A percentile compares a stretch with the other conserved stretches of the same genome.
phyloP scores from a whole-genome alignment of 345 rosid genomes.

The Physaria fendleri region DNA sequence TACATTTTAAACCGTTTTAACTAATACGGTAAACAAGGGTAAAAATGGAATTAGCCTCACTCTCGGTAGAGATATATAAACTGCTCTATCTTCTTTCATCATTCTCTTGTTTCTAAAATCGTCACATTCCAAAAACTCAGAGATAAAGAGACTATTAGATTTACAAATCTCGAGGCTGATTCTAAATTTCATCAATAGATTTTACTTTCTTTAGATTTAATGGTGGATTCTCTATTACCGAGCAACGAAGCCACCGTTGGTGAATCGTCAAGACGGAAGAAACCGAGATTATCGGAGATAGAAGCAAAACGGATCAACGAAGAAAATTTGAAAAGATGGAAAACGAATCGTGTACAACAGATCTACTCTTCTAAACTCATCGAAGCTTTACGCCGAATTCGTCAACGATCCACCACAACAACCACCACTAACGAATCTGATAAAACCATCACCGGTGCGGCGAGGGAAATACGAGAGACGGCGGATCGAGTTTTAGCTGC shows the following conservation, averaged over 20 bases:
- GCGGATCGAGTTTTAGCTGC: constrained; percentile 61
- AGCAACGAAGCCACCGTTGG: constrained; percentile 16
- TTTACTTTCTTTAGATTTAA: background rate
- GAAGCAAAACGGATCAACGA: constrained; percentile 22
- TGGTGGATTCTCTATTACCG: constrained; percentile 30
- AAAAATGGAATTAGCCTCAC: constrained; percentile 27
- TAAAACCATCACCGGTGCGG: constrained; percentile 18
- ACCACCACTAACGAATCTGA: constrained; percentile 25
- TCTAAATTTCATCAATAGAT: background rate
- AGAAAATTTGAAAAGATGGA: constrained; percentile 45
- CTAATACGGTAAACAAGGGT: constrained; percentile 5
- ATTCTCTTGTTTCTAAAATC: background rate
- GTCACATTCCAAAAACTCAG: background rate
- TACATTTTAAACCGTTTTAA: too few species aligned
- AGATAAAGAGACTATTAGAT: background rate
- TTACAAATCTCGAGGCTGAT: background rate
- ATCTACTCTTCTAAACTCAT: constrained; percentile 62
- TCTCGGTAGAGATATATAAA: constrained; percentile 21
- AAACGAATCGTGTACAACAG: constrained; percentile 48
- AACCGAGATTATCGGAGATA: constrained; percentile 33
- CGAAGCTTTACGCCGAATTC: constrained; percentile 51
- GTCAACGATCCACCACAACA: constrained; percentile 8
- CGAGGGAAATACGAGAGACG: constrained; percentile 40
- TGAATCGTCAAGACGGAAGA: constrained; percentile 39
- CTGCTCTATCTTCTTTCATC: background rate